Conservation (phyloP, 306 rosid genomes). For the Pterocarpus macrocarpus region DNA sequence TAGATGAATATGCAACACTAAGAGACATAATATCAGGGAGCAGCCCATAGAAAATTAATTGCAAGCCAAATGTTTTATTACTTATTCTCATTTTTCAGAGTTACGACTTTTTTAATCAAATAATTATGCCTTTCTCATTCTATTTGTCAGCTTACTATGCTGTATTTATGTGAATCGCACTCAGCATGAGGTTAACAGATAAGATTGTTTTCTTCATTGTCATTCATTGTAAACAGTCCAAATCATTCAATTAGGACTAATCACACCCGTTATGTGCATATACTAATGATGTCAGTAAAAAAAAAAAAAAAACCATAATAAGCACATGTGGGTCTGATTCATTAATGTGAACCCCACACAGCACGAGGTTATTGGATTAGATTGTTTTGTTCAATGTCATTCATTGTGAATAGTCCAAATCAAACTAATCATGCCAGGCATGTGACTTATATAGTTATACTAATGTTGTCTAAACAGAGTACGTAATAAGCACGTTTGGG, state of each 20-base stretch:
- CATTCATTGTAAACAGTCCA: conserved; percentile 31
- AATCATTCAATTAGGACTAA: conserved; percentile 39
- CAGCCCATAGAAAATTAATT: conserved; percentile 26
- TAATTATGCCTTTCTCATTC: background rate
- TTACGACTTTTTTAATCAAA: background rate
- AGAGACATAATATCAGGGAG: conserved; percentile 8
- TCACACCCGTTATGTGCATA: background rate
- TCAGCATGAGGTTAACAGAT: background rate
- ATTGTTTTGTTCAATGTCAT: conserved; percentile 1
- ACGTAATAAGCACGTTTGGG: background rate
- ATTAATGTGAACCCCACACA: background rate
- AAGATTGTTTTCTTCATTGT: conserved; percentile 30
- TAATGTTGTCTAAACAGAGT: conserved; percentile 26
- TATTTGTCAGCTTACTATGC: background rate
- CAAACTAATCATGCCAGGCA: background rate
- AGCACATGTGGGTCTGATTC: background rate
- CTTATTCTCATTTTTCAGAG: background rate
- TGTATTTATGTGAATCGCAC: background rate
- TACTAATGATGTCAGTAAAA: background rate
- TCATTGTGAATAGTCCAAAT: background rate
- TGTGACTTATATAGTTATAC: conserved; percentile 4
- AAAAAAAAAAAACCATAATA: background rate
- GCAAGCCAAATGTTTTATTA: conserved; percentile 3
- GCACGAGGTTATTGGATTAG: background rate
- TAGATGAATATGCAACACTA: conserved; percentile 11